Evolutionary conservation across 345 rosid species (phyloP), one percentile per base, ranked within the genome.

Genomic region (Camelina hispida): DNA sequence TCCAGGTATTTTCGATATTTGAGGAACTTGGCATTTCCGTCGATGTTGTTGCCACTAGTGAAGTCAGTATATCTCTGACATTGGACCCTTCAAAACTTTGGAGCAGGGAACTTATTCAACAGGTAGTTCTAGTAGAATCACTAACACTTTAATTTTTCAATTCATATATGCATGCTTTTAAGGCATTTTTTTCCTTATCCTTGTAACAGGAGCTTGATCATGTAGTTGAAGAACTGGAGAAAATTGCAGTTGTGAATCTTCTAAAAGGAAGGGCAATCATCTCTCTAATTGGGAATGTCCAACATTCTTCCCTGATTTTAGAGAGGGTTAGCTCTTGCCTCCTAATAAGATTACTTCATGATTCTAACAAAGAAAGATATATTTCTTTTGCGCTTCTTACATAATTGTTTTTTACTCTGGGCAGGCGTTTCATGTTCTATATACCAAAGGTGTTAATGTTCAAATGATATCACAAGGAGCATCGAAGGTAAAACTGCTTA

Each of bases 381-480:
- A 55, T 53, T 20, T 40, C 60, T 61, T 78, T 60, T 70, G 44
- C 18, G 53, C 65, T 68, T 78, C 65, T 61, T 68, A 62, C 22
- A 18, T 61, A 44, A 46, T 14, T 72, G 14, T 48, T 65, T 60
- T 17, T 4, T 20, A 32, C 55, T 43, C 6, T 15, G 76, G 59
- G 62, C 89, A 95, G 98, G 99, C 74, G 50, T 96, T 96, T 79
- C 81, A 60, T 51, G 99, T 90, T 80, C 97, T 96, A 56, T 83
- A 89, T 78, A 83, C 84, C 73, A 87, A 85, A 55, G 94, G 97
- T 59, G 91, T 93, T 53, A 96, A 93, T 78, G 99, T 96, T 74
- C 99, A 96, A 82, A 93, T 96, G 99, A 96, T 93, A 81, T 96
- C 98, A 68, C 97, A 96, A 85, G 98, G 99, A 46, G 98, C 99